Conservation (phyloP, 257 asterid genomes). For the Solanum corneliomulleri region DNA sequence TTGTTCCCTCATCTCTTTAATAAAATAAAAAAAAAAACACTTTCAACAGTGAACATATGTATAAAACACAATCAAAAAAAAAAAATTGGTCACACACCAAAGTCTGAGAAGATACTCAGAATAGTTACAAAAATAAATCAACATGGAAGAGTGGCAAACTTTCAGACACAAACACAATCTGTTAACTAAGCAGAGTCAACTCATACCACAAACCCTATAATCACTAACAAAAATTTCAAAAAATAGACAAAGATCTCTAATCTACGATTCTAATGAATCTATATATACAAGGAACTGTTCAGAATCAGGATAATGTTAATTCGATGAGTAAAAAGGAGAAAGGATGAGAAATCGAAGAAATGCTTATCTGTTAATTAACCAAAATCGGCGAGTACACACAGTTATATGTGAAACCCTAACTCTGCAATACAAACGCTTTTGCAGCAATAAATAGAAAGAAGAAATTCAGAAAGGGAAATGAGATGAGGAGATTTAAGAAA, state of each 20-base stretch:
- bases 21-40: not conserved
- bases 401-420: not conserved
- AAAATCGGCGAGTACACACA: not conserved
- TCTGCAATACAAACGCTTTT: not conserved
- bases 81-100: not conserved
- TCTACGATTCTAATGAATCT: not conserved
- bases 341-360: not conserved
- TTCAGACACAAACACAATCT: not conserved
- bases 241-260: not conserved
- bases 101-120: not conserved
- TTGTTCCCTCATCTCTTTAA: not conserved
- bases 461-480: not conserved
- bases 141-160: not conserved
- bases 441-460: not conserved
- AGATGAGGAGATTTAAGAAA: not conserved
- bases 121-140: not conserved
- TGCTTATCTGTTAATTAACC: not conserved
- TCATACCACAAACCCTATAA: constrained; percentile 12
- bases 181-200: not conserved
- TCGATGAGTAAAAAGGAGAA: not conserved
- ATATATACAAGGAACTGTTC: not conserved
- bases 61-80: not conserved
- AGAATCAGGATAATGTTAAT: not conserved
- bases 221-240: not conserved
- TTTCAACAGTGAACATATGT: not conserved